Evolutionary conservation across 2,329 filamentous ascomycete genomes (phyloP).

Genomic region (Xylaria sp.): DNA sequence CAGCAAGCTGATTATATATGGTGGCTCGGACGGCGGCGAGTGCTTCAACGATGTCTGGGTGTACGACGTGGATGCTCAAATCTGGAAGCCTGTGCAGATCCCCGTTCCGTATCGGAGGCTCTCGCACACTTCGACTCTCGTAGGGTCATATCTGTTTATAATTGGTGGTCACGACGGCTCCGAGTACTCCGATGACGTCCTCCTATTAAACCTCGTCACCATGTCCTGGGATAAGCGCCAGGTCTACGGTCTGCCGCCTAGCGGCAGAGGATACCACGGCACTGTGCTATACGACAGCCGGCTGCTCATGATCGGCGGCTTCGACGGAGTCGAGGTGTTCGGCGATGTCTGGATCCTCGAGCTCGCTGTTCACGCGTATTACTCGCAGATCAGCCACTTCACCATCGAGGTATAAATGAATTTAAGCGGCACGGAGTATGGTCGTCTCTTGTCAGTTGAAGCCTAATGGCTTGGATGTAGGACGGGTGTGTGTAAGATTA

Average conservation of each 20-base stretch:
- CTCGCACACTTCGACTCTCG: constrained; percentile 75
- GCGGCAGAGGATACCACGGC: constrained; percentile 74
- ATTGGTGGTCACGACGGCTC: constrained; percentile 76
- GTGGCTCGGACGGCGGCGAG: constrained; percentile 75
- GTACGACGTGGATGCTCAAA: constrained; percentile 72
- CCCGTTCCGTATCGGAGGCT: constrained; percentile 71
- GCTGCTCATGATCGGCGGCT: constrained; percentile 72
- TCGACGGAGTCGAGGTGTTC: constrained; percentile 75
- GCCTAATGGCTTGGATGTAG: constrained; percentile 1
- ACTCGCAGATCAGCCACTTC: constrained; percentile 79
- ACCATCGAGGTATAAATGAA: constrained; percentile 69
- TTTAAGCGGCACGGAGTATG: no score
- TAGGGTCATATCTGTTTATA: constrained; percentile 76
- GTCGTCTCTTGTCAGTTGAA: neutral
- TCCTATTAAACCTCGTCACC: constrained; percentile 75
- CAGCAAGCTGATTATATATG: constrained; percentile 77
- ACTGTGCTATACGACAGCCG: constrained; percentile 73
- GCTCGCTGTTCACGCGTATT: constrained; percentile 76
- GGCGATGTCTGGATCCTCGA: constrained; percentile 75
- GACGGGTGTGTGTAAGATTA: constrained; percentile 23
- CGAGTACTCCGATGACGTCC: constrained; percentile 75
- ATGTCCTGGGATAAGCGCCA: constrained; percentile 78
- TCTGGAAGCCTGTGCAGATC: constrained; percentile 70
- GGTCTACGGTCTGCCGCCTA: constrained; percentile 72
- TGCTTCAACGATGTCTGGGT: constrained; percentile 81